These are phyloP conservation scores for Lachancea sp. DNA, from an alignment of 805 yeast genomes.

Conservation along the genomic window DNA sequence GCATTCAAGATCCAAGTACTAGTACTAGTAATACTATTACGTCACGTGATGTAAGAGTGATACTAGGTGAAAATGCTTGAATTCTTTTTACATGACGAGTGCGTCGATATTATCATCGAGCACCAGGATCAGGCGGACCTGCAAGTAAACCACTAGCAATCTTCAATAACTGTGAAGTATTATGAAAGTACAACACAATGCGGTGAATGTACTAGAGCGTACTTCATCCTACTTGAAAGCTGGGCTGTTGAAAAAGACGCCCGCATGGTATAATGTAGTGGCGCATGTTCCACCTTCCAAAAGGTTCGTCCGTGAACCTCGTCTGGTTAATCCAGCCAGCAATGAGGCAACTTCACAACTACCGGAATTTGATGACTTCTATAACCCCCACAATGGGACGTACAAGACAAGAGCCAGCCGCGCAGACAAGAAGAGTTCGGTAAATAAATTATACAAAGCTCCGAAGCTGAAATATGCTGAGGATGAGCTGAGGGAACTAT, in stretches of 20 bases:
- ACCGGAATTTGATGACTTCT: constrained; percentile 13
- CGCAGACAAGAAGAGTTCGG: constrained; percentile 17
- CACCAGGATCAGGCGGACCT: no score
- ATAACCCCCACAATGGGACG: constrained; percentile 17
- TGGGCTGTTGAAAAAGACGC: constrained; percentile 64
- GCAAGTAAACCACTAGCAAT: no score
- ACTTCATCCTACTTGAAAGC: constrained; percentile 70
- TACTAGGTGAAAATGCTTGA: no score
- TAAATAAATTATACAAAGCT: constrained; percentile 22
- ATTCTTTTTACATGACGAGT: no score
- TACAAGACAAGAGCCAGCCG: constrained; percentile 33
- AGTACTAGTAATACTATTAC: no score
- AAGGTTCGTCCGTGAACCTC: constrained; percentile 39
- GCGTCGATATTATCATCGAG: no score
- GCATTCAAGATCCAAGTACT: no score
- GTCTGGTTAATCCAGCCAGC: constrained; percentile 23
- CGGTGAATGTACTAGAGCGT: constrained; percentile 70
- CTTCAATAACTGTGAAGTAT: no score
- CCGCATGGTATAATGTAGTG: constrained; percentile 86
- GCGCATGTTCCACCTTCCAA: constrained; percentile 75
- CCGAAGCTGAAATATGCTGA: constrained; percentile 38
- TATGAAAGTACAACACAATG: constrained; percentile 72
- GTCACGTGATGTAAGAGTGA: no score
- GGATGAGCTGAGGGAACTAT: constrained; percentile 74
- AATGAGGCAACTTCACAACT: constrained; percentile 15